Evolutionary conservation across 768 basidiomycete species (phyloP), one percentile per base, ranked within the genome.

Genomic region (Pilatotrama ljubarskyi): DNA sequence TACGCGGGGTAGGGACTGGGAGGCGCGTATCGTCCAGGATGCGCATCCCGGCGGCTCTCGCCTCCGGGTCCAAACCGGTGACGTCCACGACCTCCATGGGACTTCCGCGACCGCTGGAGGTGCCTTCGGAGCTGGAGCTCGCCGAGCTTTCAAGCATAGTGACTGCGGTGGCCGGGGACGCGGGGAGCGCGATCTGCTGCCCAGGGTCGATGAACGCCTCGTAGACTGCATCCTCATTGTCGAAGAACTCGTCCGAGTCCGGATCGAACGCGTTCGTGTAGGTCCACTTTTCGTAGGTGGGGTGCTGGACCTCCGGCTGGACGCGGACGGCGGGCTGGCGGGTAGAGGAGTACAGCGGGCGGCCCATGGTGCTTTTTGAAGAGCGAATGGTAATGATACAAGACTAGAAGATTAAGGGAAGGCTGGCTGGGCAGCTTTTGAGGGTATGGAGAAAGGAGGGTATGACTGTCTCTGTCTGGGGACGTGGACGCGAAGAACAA

Each of bases 181-280:
- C 49, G 11, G 59, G 55, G 50, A 49, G 42, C 48, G 49, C 61
- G 55, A 60, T 58, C 32, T 57, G 61, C 51, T 61, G 50, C 14
- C 58, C 55, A 43, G 62, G 61, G 32, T 79, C 77, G 68, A 87
- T 64, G 72, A 88, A 86, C 63, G 82, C 83, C 78, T 91, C 89
- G 72, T 83, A 85, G 48, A 80, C 79, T 13, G 76, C 74, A 60
- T 86, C 80, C 35, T 85, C 85, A 53, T 74, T 74, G 59, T 74
- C 75, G 68, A 87, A 87, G 69, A 90, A 90, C 64, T 88, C 88
- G 66, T 90, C 87, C n/a, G 87, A 85, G 72, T 91, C 89, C 5
- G 89, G 89, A 72, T 91, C 88, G 71, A 91, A 91, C 10, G 82
- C 77, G 69, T 88, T 87, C 73, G 77, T 78, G 62, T 77, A 73